These are phyloP conservation scores for Erigeron canadensis DNA, from an alignment of 129 eudicot genomes.

Conservation along the genomic window DNA sequence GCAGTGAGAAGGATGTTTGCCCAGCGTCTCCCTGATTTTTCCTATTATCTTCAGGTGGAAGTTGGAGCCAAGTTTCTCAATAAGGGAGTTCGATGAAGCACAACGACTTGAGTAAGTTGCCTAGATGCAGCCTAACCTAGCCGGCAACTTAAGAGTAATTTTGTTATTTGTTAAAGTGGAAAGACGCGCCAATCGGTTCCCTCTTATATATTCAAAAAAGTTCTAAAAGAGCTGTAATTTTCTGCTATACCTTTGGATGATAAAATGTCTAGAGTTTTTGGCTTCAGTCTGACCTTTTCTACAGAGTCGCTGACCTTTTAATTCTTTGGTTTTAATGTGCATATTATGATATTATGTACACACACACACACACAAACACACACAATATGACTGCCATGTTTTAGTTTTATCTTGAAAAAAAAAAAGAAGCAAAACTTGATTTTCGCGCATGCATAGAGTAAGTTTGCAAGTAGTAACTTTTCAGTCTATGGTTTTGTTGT, in stretches of 20 bases:
- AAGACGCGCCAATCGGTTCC: neutral
- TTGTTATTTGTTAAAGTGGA: conserved; percentile 29
- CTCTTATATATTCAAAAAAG: neutral
- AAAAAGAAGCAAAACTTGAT: too few species aligned
- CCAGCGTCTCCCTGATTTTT: conserved; percentile 28
- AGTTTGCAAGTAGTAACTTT: too few species aligned
- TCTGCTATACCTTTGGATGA: neutral
- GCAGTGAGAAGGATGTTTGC: conserved; percentile 63
- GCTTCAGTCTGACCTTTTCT: neutral
- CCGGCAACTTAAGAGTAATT: too few species aligned
- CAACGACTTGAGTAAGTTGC: conserved; percentile 45
- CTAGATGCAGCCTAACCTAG: conserved; percentile 30
- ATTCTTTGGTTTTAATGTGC: too few species aligned
- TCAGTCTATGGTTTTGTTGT: too few species aligned
- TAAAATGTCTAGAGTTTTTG: neutral
- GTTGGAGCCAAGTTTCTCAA: conserved; percentile 45
- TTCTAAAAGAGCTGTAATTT: neutral
- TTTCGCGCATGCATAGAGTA: too few species aligned
- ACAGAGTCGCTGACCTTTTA: too few species aligned
- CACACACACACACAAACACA: too few species aligned
- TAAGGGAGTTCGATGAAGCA: conserved; percentile 40
- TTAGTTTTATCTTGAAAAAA: too few species aligned
- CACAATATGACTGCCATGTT: too few species aligned
- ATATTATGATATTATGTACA: too few species aligned
- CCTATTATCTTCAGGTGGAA: conserved; percentile 43